Conservation (phyloP, 2,329 filamentous ascomycete genomes). For the Monosporascus ibericus region DNA sequence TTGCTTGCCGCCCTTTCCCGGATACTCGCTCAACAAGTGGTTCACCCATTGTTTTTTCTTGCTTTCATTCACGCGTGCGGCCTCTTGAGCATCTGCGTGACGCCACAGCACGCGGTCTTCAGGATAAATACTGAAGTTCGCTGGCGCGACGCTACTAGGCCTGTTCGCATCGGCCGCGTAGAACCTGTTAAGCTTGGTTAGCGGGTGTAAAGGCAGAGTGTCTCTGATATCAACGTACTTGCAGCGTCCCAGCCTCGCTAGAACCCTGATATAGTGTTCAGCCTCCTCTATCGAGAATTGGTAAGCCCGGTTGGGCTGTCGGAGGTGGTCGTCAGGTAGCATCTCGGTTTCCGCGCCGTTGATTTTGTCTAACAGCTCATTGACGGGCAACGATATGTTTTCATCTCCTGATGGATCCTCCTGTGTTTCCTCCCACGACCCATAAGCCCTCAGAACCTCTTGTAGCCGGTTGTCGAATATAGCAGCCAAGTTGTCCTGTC, state of each 20-base stretch:
- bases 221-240: slow-evolving; percentile 16
- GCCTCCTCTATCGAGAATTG: slow-evolving; percentile 23
- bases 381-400: slow-evolving; percentile 3
- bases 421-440: slow-evolving; percentile 5
- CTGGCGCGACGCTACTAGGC: slow-evolving; percentile 10
- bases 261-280: slow-evolving; percentile 6
- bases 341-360: slow-evolving; percentile 14
- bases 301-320: slow-evolving; percentile 21
- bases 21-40: slow-evolving; percentile 3
- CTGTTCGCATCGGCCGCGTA: background rate
- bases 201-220: background rate
- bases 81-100: slow-evolving; percentile 4
- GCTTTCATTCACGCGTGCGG: background rate
- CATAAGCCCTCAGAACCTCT: slow-evolving; percentile 14
- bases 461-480: slow-evolving; percentile 24
- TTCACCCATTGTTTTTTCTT: slow-evolving; percentile 1
- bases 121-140: slow-evolving; percentile 18
- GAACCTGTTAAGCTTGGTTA: slow-evolving; percentile 14
- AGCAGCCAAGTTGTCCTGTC: slow-evolving; percentile 17
- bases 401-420: slow-evolving; percentile 1
- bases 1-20: no score
- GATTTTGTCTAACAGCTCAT: slow-evolving; percentile 16
- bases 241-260: slow-evolving; percentile 16
- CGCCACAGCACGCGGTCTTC: slow-evolving; percentile 26
- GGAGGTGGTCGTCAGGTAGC: slow-evolving; percentile 1